Evolutionary conservation across 2,329 filamentous ascomycete species (phyloP), one percentile per base, ranked within the genome.

Genomic region (Cytospora schulzeri): DNA sequence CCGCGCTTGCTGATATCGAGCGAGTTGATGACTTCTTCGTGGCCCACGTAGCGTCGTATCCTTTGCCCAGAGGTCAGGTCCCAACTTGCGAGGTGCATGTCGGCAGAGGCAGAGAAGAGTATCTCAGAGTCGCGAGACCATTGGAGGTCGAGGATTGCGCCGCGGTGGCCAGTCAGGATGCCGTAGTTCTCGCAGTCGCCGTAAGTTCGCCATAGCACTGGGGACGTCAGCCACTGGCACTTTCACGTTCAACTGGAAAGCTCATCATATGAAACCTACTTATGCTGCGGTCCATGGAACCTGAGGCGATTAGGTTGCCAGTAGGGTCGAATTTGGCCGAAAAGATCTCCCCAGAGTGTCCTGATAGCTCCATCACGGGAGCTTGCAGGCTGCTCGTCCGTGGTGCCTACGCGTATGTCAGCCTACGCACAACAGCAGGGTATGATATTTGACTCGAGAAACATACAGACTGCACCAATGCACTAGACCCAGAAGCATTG

Each of bases 151-250:
- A 98, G 82, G 57, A 99, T 82, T 1, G 95, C 95, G 69, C 92
- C 92, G 74, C 92, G 93, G 80, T 99, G 95, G 38, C 95, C 95
- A 11, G 83, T 92, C 60, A 99, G 82, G 31, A 91, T 80, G 66
- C 94, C 93, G 73, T 97, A 97, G 79, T 99, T 99, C 73, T 96
- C 91, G 79, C 94, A 97, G 71, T 92, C 86, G 72, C 93, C 94
- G 67, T 94, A 93, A 1, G 93, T 96, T 72, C 91, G 88, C 95
- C 95, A 99, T 33, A 99, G 85, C 78, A 98, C 92, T 96, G 66
- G 12, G 7, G 9, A 24, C 35, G 19, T 62, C 26, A 62, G 66
- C 29, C 31, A 19, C 12, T 50, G 7, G n/a, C n/a, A n/a, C n/a
- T n/a, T n/a, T 19, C 15, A 4, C 24, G 35, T 57, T 64, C 24